These are phyloP conservation scores for Dunaliella sp. DNA, from an alignment of 139 green algal genomes.

Conservation along the genomic window DNA sequence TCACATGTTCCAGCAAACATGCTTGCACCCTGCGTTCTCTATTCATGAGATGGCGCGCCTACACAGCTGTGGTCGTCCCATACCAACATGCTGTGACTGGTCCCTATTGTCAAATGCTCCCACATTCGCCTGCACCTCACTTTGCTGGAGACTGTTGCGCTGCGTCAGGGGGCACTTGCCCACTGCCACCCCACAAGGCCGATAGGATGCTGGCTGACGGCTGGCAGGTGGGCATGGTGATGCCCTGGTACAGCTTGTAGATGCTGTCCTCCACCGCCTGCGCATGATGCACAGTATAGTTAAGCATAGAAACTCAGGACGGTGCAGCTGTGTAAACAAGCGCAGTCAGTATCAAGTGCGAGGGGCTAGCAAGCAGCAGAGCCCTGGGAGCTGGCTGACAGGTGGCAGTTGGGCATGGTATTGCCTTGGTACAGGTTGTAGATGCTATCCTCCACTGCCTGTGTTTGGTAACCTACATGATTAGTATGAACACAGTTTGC, in stretches of 20 bases:
- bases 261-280: conserved; percentile 1
- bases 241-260: not conserved
- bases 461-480: not conserved
- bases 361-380: no score
- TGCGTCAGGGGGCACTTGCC: not conserved
- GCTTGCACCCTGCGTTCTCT: no score
- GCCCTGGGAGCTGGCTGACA: not conserved
- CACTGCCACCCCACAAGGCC: not conserved
- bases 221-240: conserved; percentile 1
- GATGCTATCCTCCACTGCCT: not conserved
- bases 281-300: not conserved
- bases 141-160: not conserved
- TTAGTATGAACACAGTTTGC: no score
- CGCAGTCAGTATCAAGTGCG: no score
- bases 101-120: no score
- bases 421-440: not conserved
- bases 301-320: no score
- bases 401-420: not conserved
- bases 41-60: no score
- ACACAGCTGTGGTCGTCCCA: no score
- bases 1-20: no score
- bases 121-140: no score
- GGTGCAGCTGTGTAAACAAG: no score
- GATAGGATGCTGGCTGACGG: not conserved
- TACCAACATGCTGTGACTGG: no score